Evolutionary conservation across 1,284 basidiomycete genomes (phyloP), one percentile per base, ranked within the genome.

Genomic region (Rhodotorula sp.): DNA sequence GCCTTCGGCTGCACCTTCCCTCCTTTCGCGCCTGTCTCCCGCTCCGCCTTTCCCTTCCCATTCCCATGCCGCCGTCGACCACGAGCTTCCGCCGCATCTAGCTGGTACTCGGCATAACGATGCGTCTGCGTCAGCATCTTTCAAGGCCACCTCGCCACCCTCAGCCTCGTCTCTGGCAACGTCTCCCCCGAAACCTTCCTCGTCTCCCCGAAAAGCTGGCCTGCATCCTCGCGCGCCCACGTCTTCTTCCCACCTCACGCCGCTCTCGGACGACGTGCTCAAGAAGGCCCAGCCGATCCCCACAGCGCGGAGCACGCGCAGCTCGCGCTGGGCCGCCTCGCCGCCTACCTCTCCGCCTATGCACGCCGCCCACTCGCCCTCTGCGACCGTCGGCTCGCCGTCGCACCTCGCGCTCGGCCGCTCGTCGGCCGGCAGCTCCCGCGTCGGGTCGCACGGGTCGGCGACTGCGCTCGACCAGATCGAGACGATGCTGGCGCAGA

Each of bases 21-120:
- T 67, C n/a, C 60, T 67, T 14, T 62, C 66, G 19, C 66, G 66
- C 41, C 66, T 67, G 21, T 62, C 61, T 7, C 61, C 66, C 42
- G 53, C 45, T 1, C 27, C 53, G 14, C 44, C 25, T 12, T 62
- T 50, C 60, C 23, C 23, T 16, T 8, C 23, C 53, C 10, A 44
- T n/a, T 10, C 61, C 23, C 44, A 23, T 9, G 10, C 55, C 7
- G 17, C 48, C 53, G n/a, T 14, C 46, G 19, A 10, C 9, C 46
- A n/a, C 27, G 46, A 49, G 48, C 25, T 57, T 14, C 63, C 63
- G 9, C 63, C 63, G 2, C 55, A 56, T 48, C 63, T 64, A 34
- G 17, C 53, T 34, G 7, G 25, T 27, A 7, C 53, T 54, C 27
- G 27, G 14, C 14, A 52, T 52, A 14, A 45, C 57, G n/a, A 46